Percentiles rank a stretch among this genome's conserved stretches.
phyloP scores from a whole-genome alignment of 805 yeast genomes.

The Nakazawaea ishiwadae region DNA sequence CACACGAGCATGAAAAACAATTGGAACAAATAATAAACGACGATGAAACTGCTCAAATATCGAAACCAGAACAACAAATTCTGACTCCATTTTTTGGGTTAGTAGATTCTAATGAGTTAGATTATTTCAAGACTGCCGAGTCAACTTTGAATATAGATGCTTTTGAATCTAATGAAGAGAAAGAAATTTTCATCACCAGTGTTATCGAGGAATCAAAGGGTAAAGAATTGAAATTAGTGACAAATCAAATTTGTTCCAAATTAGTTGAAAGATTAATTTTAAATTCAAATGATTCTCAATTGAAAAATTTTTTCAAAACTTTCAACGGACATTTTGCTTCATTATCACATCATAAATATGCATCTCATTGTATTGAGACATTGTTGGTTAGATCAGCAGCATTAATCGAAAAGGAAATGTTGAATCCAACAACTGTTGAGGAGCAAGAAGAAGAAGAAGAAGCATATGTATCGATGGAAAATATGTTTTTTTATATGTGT shows the following conservation, averaged over 20 bases:
- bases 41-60: neutral
- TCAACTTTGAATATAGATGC: constrained; percentile 77
- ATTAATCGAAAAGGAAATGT: constrained; percentile 66
- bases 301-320: constrained; percentile 58
- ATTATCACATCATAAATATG: constrained; percentile 79
- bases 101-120: constrained; percentile 77
- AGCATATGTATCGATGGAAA: constrained; percentile 55
- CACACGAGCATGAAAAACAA: constrained; percentile 5
- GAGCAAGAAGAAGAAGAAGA: constrained; percentile 29
- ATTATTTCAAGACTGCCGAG: constrained; percentile 91
- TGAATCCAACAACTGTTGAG: constrained; percentile 36
- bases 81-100: constrained; percentile 71
- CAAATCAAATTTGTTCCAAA: constrained; percentile 93
- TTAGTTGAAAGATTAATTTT: constrained; percentile 83
- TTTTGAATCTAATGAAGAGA: constrained; percentile 70
- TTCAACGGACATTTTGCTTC: constrained; percentile 74
- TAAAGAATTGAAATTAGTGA: constrained; percentile 85
- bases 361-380: constrained; percentile 92
- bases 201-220: constrained; percentile 84
- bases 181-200: constrained; percentile 64
- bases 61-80: constrained; percentile 6
- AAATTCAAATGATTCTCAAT: constrained; percentile 55
- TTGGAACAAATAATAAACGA: neutral
- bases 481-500: constrained; percentile 57
- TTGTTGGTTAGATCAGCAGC: constrained; percentile 71